Evolutionary conservation across 164 flowering plant genomes (phyloP), one percentile per base, ranked within the genome.

Genomic region (Vitis rotundifolia): DNA sequence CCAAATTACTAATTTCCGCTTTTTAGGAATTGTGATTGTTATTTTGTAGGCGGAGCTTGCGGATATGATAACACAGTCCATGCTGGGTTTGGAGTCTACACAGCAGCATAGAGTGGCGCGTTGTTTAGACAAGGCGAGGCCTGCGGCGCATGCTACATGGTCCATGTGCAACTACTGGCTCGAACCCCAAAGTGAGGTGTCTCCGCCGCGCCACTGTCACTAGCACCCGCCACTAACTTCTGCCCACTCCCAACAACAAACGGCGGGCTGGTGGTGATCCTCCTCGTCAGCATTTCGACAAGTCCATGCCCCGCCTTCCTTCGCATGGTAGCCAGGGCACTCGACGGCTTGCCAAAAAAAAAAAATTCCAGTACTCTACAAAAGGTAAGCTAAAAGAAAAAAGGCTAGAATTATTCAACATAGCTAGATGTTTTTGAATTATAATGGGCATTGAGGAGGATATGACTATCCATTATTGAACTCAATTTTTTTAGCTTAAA

Each of bases 241-340:
- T 92, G 98, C 82, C 97, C 97, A n/a, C n/a, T 26, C 80, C 93
- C 0, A 88, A 92, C 77, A 83, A 91, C 76, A 70, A 70, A 83
- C 11, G 94, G 96, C 8, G 97, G 97, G 97, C 15, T 88, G 94
- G 96, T 92, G 97, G 97, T 65, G 81, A 92, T 68, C 80, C 77
- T 11, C 96, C 97, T 19, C 87, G 77, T 62, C 89, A 67, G 9
- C 97, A 92, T 59, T 88, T 92, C 54, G 96, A 92, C 80, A 82
- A 89, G 92, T 88, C 97, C 53, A 68, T 73, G 77, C 85, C 85
- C 89, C 2, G 88, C 96, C 14, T 92, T 92, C 80, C 69, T 86
- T 65, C 78, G 77, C 70, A 87, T 92, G 65, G 96, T 0, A 68
- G 83, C 2, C 80, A 60, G 37, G 91, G 91, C 48, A 75, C 84